Base-by-base conservation (phyloP, 441 rosid genomes). In the Erodium moschatum region DNA sequence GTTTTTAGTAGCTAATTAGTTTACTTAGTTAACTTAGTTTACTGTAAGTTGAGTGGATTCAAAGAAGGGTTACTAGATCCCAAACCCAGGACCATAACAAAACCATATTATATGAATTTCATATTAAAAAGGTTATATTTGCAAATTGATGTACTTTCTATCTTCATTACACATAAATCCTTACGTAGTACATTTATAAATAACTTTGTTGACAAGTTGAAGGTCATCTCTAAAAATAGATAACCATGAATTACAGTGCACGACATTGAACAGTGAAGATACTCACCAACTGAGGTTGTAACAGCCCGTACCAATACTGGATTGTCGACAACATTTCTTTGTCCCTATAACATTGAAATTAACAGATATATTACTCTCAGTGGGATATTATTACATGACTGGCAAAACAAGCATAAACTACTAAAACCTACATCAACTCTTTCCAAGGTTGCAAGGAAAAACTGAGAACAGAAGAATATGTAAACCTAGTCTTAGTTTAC, bases 201-300 rank as follows among this genome's bases (percentile, higher is more conserved):
- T n/a, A n/a, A 33, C 6, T 33, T 33, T 2, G 38, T 33, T 33
- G 2, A 33, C 2, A 33, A 33, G 38, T 2, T 33, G 38, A 33
- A 33, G 2, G 38, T n/a, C 38, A 33, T 33, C 38, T 33, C 38
- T 33, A 6, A 1, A 33, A 33, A 33, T 12, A 44, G 50, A n/a
- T 29, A 70, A 70, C 33, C 13, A 6, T 5, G 56, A 67, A 50
- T n/a, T 50, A 50, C 16, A 50, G 9, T 35, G 11, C 18, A 62
- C 16, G 29, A 65, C 8, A 6, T 48, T 6, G 44, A 38, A 48
- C 13, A 63, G 61, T 11, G 70, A 48, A 24, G 20, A 75, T 7
- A 70, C 68, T 70, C 77, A 87, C 89, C 89, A 6, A 52, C 65
- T 11, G 79, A 65, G 12, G 87, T 81, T 6, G 84, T 62, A 66